A percentile compares a stretch with the other conserved stretches of the same genome.
Evolutionary conservation across 306 rosid genomes (phyloP).

Genomic region (Vachellia pachyceras): DNA sequence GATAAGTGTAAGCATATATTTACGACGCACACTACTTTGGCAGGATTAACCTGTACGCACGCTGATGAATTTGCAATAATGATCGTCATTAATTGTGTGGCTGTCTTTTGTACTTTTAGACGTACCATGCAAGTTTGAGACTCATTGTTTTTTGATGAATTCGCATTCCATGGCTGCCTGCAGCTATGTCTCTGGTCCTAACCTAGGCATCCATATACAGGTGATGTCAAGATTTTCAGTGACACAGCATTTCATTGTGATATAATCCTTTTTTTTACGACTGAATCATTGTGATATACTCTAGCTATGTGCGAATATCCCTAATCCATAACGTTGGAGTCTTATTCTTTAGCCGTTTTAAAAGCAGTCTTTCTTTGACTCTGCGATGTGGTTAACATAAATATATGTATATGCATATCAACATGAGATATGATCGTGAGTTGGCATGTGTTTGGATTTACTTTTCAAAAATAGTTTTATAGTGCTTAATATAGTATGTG

Average conservation of each 20-base stretch:
- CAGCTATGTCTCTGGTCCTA: background rate
- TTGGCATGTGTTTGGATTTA: too few species aligned
- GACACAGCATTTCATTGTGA: background rate
- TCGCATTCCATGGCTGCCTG: background rate
- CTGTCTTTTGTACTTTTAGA: background rate
- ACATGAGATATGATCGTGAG: too few species aligned
- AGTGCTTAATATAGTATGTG: too few species aligned
- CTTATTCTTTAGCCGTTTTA: too few species aligned
- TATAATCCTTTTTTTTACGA: too few species aligned
- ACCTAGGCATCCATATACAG: background rate
- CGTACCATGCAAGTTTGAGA: conserved; percentile 6
- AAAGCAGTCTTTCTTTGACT: too few species aligned
- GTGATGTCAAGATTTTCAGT: background rate
- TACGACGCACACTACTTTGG: background rate
- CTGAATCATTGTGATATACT: too few species aligned
- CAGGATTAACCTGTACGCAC: background rate
- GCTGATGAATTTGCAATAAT: background rate
- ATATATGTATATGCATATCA: too few species aligned
- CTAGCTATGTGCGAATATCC: background rate
- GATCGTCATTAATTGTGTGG: background rate
- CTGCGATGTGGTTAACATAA: background rate
- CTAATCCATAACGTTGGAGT: background rate
- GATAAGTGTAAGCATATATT: background rate
- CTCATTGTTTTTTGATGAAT: background rate
- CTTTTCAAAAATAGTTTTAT: too few species aligned